Evolutionary conservation across 139 green algal species (phyloP), one percentile per base, ranked within the genome.

Genomic region (Haematococcus sp.): DNA sequence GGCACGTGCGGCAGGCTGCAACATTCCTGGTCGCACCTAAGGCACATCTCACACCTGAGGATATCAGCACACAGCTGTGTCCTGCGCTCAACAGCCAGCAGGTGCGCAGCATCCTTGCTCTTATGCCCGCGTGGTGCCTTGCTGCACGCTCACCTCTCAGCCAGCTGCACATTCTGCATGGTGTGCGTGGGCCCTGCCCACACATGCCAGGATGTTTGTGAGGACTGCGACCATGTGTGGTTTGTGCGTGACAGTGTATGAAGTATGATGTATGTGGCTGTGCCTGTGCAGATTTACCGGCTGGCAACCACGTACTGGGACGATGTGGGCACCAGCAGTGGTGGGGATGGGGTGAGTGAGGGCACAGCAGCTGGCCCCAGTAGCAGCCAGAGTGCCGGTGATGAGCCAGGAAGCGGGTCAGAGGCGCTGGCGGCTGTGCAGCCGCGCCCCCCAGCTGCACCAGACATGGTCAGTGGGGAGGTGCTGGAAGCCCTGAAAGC

Each of bases 241-340:
- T 11, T 49, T 49, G 40, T 11, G 40, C 11, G 40, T 49, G n/a
- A n/a, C n/a, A n/a, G 40, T 49, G 40, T 49, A 49, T 11, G n/a
- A n/a, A n/a, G n/a, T n/a, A n/a, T n/a, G n/a, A n/a, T n/a, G n/a
- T n/a, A n/a, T n/a, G n/a, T n/a, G n/a, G n/a, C n/a, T n/a, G n/a
- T 49, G 40, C 40, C 40, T 49, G 40, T 4, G n/a, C 58, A 72
- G 66, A 44, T 63, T 3, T 86, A 85, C 74, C 73, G 81, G 31
- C 69, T 86, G 59, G 68, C 61, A 56, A 86, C 81, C 28, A 86
- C 76, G 43, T 86, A 69, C 81, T 81, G 73, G 73, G 76, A 86
- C 54, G 76, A 86, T 68, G 28, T 11, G 5, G 66, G 23, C 23
- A 33, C 54, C 33, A 15, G 32, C 52, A 49, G n/a, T 15, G 58